Evolutionary conservation across 2,329 filamentous ascomycete genomes (phyloP).

Genomic region (Ophiocordyceps polyrhachis-furcata): DNA sequence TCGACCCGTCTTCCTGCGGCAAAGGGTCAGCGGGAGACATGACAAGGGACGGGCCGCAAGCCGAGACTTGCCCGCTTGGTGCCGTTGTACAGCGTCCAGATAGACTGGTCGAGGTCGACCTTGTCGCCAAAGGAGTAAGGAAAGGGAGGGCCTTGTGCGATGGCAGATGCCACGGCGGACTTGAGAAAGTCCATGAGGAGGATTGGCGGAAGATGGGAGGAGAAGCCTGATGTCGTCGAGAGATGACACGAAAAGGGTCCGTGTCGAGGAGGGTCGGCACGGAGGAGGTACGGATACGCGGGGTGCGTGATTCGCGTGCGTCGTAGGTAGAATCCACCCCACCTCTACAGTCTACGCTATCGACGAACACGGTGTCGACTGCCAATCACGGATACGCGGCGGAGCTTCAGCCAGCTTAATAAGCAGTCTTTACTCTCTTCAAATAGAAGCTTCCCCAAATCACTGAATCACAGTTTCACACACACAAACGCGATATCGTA

Average conservation of each 20-base stretch:
- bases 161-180: constrained; percentile 89
- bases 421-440: no score
- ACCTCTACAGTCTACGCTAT: no score
- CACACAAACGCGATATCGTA: no score
- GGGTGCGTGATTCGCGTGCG: not conserved
- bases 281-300: not conserved
- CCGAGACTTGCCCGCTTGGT: constrained; percentile 54
- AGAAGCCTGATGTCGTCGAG: not conserved
- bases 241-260: not conserved
- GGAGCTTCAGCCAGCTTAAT: no score
- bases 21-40: not conserved
- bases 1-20: constrained; percentile 69
- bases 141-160: constrained; percentile 84
- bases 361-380: no score
- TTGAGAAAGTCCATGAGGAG: constrained; percentile 83
- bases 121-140: constrained; percentile 85
- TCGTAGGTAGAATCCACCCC: no score
- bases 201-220: not conserved
- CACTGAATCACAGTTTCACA: no score
- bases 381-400: no score
- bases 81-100: constrained; percentile 93
- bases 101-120: constrained; percentile 80
- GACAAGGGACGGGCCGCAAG: not conserved
- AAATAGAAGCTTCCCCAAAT: no score
- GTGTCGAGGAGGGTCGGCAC: not conserved